These are phyloP conservation scores for Lantana camara DNA, from an alignment of 257 asterid species.

Conservation along the genomic window DNA sequence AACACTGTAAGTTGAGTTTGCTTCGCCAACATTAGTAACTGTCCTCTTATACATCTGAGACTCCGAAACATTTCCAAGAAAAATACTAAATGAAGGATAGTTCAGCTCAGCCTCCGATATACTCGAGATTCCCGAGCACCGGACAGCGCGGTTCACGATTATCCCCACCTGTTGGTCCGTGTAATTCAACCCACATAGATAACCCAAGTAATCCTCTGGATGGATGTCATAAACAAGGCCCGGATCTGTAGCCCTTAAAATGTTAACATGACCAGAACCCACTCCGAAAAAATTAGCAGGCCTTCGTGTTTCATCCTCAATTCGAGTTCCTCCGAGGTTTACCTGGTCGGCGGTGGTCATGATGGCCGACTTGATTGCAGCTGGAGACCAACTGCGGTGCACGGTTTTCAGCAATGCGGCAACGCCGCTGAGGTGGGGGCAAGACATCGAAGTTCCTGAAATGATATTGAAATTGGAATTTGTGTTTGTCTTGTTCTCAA, in stretches of 20 bases:
- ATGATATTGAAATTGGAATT: conserved; percentile 39
- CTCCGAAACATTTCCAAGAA: conserved; percentile 6
- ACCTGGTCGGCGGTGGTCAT: conserved; percentile 42
- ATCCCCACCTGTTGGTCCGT: conserved; percentile 25
- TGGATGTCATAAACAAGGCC: conserved; percentile 42
- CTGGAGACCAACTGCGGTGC: conserved; percentile 42
- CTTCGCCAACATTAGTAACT: conserved; percentile 42
- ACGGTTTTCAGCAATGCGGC: conserved; percentile 39
- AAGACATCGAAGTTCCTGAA: conserved; percentile 44
- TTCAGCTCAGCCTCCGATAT: conserved; percentile 36
- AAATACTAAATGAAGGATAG: conserved; percentile 39
- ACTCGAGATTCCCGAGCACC: conserved; percentile 24
- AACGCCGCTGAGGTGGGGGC: conserved; percentile 46
- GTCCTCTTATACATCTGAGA: conserved; percentile 33
- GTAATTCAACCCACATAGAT: conserved; percentile 42
- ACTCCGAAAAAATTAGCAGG: conserved; percentile 23
- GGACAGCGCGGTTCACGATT: conserved; percentile 17
- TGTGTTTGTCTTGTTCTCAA: conserved; percentile 28
- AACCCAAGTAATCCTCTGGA: conserved; percentile 37
- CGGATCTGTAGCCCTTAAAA: conserved; percentile 30
- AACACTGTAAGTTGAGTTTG: conserved; percentile 19
- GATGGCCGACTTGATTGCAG: conserved; percentile 38
- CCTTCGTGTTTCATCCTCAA: conserved; percentile 18
- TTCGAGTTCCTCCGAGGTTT: conserved; percentile 15
- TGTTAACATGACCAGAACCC: conserved; percentile 46